phyloP scores from a whole-genome alignment of 768 basidiomycete species.

The Tricholoma saponaceum region DNA sequence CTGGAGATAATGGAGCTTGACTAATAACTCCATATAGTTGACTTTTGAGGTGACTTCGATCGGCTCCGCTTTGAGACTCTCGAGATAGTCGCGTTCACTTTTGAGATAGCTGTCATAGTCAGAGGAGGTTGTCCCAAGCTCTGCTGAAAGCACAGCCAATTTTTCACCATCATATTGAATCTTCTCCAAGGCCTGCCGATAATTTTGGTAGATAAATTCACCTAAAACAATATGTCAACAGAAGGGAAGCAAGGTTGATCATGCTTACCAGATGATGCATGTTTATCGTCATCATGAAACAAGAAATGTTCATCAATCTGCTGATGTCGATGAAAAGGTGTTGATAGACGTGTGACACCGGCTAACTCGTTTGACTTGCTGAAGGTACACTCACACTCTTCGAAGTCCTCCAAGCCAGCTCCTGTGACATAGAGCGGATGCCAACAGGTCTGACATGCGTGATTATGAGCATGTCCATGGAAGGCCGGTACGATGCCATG shows the following conservation, averaged over 20 bases:
- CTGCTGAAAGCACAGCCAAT: conserved; percentile 10
- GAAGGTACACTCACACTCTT: conserved; percentile 24
- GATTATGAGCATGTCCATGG: conserved; percentile 27
- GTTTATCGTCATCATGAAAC: conserved; percentile 32
- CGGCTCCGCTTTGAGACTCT: conserved; percentile 20
- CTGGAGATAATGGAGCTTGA: conserved; percentile 12
- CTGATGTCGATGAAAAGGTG: too few species aligned
- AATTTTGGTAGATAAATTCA: too few species aligned
- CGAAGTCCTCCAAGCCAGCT: too few species aligned
- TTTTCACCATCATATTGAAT: conserved; percentile 10
- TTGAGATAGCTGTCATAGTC: conserved; percentile 16
- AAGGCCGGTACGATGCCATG: too few species aligned
- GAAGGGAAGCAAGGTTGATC: conserved; percentile 14
- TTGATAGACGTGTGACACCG: conserved; percentile 10
- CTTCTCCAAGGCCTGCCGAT: conserved; percentile 4
- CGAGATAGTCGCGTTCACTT: conserved; percentile 23
- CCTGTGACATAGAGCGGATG: conserved; percentile 19
- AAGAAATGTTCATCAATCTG: conserved; percentile 27
- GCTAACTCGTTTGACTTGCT: conserved; percentile 23
- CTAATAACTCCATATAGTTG: conserved; percentile 27
- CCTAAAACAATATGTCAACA: conserved; percentile 8
- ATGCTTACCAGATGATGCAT: conserved; percentile 9
- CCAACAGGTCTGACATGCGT: conserved; percentile 19
- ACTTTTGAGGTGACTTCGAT: conserved; percentile 23
- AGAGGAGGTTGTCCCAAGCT: conserved; percentile 6